These are phyloP conservation scores for Botrytis paeoniae DNA, from an alignment of 2,329 filamentous ascomycete genomes.

Conservation along the genomic window DNA sequence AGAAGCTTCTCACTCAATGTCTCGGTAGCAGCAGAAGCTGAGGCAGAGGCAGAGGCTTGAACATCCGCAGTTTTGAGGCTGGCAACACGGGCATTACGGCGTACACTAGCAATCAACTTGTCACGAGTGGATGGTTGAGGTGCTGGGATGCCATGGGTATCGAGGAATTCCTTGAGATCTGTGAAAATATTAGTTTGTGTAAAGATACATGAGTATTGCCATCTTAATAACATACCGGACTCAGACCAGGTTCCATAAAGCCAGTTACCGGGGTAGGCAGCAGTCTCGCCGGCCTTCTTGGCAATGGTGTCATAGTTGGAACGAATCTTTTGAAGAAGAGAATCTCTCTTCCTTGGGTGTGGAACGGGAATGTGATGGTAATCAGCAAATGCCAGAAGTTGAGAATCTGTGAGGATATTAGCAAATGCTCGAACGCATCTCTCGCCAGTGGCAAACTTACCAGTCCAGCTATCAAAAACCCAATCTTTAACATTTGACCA, in stretches of 20 bases:
- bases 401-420: slow-evolving; percentile 63
- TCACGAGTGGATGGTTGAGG: slow-evolving; percentile 84
- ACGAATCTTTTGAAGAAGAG: slow-evolving; percentile 72
- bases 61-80: slow-evolving; percentile 65
- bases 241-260: slow-evolving; percentile 85
- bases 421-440: not conserved
- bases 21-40: slow-evolving; percentile 66
- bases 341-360: slow-evolving; percentile 82
- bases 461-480: slow-evolving; percentile 74
- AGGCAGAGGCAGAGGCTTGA: slow-evolving; percentile 58
- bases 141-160: slow-evolving; percentile 78
- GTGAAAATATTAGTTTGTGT: slow-evolving; percentile 22
- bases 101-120: slow-evolving; percentile 82
- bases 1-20: slow-evolving; percentile 80
- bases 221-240: slow-evolving; percentile 46
- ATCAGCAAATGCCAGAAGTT: slow-evolving; percentile 90
- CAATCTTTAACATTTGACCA: slow-evolving; percentile 77
- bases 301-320: slow-evolving; percentile 77
- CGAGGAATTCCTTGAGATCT: slow-evolving; percentile 90
- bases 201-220: not conserved
- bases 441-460: not conserved
- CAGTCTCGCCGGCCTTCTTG: slow-evolving; percentile 70
- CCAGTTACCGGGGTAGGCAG: slow-evolving; percentile 92
- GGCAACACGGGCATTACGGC: slow-evolving; percentile 83
- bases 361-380: slow-evolving; percentile 80